Base-by-base conservation (phyloP, 2,329 filamentous ascomycete genomes). In the Paecilomyces formosus region DNA sequence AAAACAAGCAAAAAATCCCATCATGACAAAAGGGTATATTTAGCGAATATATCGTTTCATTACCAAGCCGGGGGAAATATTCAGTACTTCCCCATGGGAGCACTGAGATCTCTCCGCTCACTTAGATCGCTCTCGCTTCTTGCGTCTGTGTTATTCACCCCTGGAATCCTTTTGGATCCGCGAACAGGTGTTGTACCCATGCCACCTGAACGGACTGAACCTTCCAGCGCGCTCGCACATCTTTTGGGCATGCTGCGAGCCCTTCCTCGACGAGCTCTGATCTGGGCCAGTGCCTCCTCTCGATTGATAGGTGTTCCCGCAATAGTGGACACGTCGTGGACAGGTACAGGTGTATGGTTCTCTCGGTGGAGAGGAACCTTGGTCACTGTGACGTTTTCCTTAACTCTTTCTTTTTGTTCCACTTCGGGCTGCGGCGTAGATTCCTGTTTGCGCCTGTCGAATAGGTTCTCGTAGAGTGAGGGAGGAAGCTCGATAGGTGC, bases 261-360 rank as follows among this genome's bases (percentile, higher is more conserved):
- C 55, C 77, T 71, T 13, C 74, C 76, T 57, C 78, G 71, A 53
- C 78, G 68, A n/a, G 77, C 78, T 58, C 77, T 68, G 50, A 81
- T 81, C 61, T 79, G 77, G 7, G 79, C 78, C 1, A 81, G 69
- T 1, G 78, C 78, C 60, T 78, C 73, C 67, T 80, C 78, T 21
- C 78, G 74, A 55, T 71, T 76, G 56, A 79, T 72, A 3, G 78
- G 77, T 0, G 74, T 76, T n/a, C 75, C 73, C 1, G 74, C 71
- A 15, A 77, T 61, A 26, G 67, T 65, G 28, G 64, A 64, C 54
- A 69, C 61, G 54, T 64, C 55, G 56, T 68, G 65, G 2, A 63
- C 60, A 2, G 60, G 50, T 15, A 63, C 60, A 2, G 60, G 50
- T 15, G 59, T 53, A 49, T 57, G 54, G 12, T 66, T 68, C 53